Conservation (phyloP, 306 rosid genomes). For the Inga oerstediana region DNA sequence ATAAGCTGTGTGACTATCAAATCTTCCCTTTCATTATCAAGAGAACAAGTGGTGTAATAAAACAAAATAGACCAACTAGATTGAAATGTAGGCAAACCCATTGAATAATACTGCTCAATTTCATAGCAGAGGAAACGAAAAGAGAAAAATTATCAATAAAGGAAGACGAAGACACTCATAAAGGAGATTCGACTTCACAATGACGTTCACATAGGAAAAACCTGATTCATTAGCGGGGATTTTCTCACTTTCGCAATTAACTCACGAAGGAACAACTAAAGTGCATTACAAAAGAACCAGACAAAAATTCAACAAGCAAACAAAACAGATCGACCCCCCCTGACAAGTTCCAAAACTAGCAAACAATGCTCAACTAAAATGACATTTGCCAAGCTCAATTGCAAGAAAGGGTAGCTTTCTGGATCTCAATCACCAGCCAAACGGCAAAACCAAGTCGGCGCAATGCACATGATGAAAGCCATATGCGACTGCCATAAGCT, state of each 20-base stretch:
- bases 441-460: conserved; percentile 10
- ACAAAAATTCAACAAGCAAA: background rate
- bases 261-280: background rate
- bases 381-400: background rate
- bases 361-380: conserved; percentile 19
- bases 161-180: background rate
- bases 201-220: background rate
- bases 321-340: conserved; percentile 16
- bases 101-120: background rate
- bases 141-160: background rate
- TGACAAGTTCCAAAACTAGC: background rate
- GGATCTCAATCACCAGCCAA: conserved; percentile 19
- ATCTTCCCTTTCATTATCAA: too few relatives aligned
- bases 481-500: background rate
- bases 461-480: conserved; percentile 15
- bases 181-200: background rate
- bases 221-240: background rate
- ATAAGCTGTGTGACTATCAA: too few relatives aligned
- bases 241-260: background rate
- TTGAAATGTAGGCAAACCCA: background rate
- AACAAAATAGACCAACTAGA: conserved; percentile 15
- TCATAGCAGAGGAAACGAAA: background rate
- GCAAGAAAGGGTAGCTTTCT: background rate
- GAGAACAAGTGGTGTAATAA: background rate
- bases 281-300: background rate